Conservation (phyloP, 306 rosid species). For the Ceratonia siliqua region DNA sequence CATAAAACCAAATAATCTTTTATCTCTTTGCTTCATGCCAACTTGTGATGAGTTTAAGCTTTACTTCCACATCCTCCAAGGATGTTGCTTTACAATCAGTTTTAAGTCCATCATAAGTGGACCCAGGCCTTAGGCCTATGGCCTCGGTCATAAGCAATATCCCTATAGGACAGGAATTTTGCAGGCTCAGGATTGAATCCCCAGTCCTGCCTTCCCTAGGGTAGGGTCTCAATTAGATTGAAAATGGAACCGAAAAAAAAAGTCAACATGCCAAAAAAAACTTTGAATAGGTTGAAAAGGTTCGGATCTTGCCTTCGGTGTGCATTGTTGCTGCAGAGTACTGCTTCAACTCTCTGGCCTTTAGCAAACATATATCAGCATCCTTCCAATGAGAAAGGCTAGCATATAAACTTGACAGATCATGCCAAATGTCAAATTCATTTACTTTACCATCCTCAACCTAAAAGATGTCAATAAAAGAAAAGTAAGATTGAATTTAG, state of each 20-base stretch:
- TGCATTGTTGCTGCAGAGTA: slow-evolving; percentile 66
- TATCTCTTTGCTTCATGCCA: background rate
- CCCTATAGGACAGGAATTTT: background rate
- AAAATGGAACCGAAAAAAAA: background rate
- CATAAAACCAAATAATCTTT: slow-evolving; percentile 13
- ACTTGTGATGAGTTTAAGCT: background rate
- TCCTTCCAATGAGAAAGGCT: slow-evolving; percentile 94
- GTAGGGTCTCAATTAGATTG: background rate
- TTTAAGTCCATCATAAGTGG: background rate
- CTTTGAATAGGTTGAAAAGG: slow-evolving; percentile 21
- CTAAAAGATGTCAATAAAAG: slow-evolving; percentile 47
- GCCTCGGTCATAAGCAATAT: background rate
- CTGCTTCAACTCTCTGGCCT: slow-evolving; percentile 70
- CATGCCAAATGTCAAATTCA: slow-evolving; percentile 94
- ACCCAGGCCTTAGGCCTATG: background rate
- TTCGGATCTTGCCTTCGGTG: slow-evolving; percentile 67
- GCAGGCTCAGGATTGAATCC: slow-evolving; percentile 16
- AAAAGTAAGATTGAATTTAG: background rate
- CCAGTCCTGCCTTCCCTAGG: background rate
- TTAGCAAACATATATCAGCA: slow-evolving; percentile 88
- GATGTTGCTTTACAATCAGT: background rate
- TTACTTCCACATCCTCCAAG: background rate
- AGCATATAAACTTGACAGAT: slow-evolving; percentile 82
- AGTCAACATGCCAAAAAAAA: slow-evolving; percentile 18
- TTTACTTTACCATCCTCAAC: slow-evolving; percentile 58